phyloP scores from a whole-genome alignment of 2,329 filamentous ascomycete genomes.

The Coccinonectria pachysandricola region DNA sequence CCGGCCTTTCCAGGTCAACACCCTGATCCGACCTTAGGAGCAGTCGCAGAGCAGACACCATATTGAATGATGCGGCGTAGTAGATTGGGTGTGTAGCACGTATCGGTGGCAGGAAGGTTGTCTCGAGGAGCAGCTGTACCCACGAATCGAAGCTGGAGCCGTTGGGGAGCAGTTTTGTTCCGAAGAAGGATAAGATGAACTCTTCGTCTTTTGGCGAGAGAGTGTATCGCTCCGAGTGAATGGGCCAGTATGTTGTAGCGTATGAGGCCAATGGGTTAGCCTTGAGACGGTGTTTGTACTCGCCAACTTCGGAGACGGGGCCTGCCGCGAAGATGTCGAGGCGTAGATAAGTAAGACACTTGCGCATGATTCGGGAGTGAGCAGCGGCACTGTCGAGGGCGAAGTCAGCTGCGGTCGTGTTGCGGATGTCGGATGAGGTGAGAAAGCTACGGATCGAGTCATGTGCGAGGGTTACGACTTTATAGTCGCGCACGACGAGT shows the following conservation, averaged over 20 bases:
- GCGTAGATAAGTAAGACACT: constrained; percentile 13
- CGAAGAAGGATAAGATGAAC: constrained; percentile 12
- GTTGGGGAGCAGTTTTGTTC: constrained; percentile 7
- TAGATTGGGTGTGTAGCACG: constrained; percentile 12
- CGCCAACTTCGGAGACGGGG: constrained; percentile 1
- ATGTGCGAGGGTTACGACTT: constrained; percentile 13
- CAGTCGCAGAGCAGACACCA: constrained; percentile 11
- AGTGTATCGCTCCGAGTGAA: constrained; percentile 10
- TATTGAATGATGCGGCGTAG: constrained; percentile 18
- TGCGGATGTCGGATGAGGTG: constrained; percentile 9
- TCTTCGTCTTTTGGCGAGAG: constrained; percentile 7
- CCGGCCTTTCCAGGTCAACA: constrained; percentile 10
- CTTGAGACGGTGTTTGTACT: constrained; percentile 2
- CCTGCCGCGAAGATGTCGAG: constrained; percentile 10
- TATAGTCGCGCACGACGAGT: constrained; percentile 6
- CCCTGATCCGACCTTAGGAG: constrained; percentile 9
- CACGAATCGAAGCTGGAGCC: constrained; percentile 14
- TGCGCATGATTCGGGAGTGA: constrained; percentile 13
- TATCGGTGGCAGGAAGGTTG: constrained; percentile 4
- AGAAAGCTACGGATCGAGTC: constrained; percentile 15
- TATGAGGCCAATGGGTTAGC: constrained; percentile 10
- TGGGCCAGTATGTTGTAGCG: constrained; percentile 11
- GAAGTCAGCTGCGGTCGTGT: constrained; percentile 11
- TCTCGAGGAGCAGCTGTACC: constrained; percentile 13
- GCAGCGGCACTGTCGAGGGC: constrained; percentile 6